Evolutionary conservation across 129 eudicot species (phyloP).

Genomic region (Centaurea solstitialis): DNA sequence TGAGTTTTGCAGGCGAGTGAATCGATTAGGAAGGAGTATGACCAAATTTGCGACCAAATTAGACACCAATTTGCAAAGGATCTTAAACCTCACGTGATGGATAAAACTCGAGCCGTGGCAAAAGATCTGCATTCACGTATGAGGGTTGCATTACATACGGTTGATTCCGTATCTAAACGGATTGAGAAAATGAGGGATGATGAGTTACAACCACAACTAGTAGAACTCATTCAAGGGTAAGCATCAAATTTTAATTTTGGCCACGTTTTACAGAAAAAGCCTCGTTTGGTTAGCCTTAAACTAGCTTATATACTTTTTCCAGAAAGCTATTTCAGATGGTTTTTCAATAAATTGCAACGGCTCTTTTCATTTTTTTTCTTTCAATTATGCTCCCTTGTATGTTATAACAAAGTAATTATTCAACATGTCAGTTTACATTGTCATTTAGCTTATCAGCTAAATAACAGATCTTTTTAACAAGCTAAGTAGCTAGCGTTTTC

Average conservation of each 20-base stretch:
- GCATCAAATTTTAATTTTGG: conserved; percentile 6
- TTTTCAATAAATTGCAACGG: not conserved
- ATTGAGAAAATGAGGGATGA: conserved; percentile 94
- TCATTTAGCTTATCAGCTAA: not conserved
- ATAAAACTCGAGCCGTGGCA: conserved; percentile 73
- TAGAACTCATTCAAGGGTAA: conserved; percentile 88
- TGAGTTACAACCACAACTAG: conserved; percentile 84
- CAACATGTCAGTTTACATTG: not conserved
- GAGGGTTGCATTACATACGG: conserved; percentile 79
- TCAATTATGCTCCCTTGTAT: not conserved
- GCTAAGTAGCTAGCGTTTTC: too few species aligned
- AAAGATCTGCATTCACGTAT: conserved; percentile 86
- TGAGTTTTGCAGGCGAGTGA: conserved; percentile 66
- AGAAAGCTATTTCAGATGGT: not conserved
- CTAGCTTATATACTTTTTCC: not conserved
- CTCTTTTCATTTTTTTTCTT: too few species aligned
- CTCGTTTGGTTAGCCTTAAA: not conserved
- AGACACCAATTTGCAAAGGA: conserved; percentile 89
- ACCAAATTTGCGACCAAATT: conserved; percentile 68
- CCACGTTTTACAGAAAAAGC: not conserved
- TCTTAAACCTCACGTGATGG: conserved; percentile 60
- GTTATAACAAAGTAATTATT: not conserved
- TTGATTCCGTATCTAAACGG: conserved; percentile 83
- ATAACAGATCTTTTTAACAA: too few species aligned
- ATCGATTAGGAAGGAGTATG: conserved; percentile 71